Evolutionary conservation across 495 filamentous ascomycete genomes (phyloP).

Genomic region (Opeltia flavorubescens): DNA sequence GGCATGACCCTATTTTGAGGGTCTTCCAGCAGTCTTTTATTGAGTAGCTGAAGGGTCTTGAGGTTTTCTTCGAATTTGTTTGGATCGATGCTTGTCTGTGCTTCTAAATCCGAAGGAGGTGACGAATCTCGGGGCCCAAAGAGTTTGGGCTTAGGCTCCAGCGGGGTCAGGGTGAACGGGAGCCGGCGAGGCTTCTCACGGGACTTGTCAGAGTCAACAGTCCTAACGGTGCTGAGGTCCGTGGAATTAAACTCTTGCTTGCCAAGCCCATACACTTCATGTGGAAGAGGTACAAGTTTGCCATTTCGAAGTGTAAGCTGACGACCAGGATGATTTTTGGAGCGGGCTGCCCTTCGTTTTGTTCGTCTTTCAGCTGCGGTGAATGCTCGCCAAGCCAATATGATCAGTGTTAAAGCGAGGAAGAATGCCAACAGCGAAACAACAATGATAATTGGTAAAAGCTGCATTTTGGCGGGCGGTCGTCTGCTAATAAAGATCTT

Average conservation of each 20-base stretch:
- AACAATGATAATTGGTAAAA: slow-evolving; percentile 16
- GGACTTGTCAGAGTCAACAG: not conserved
- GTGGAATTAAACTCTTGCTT: slow-evolving; percentile 9
- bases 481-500: not conserved
- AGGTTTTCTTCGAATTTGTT: not conserved
- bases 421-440: slow-evolving; percentile 15
- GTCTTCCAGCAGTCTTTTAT: slow-evolving; percentile 1
- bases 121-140: slow-evolving; percentile 1
- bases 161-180: slow-evolving; percentile 1
- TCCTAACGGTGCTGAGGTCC: slow-evolving; percentile 7
- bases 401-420: slow-evolving; percentile 6
- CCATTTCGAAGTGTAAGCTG: slow-evolving; percentile 15
- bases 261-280: slow-evolving; percentile 8
- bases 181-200: not conserved
- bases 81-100: slow-evolving; percentile 4
- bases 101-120: slow-evolving; percentile 6
- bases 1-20: not conserved
- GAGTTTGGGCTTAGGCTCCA: not conserved
- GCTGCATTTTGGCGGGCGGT: slow-evolving; percentile 8
- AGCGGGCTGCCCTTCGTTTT: not conserved
- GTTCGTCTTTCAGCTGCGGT: slow-evolving; percentile 3
- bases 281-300: slow-evolving; percentile 11
- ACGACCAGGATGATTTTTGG: slow-evolving; percentile 6
- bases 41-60: slow-evolving; percentile 6
- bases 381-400: slow-evolving; percentile 13